phyloP scores from a whole-genome alignment of 495 filamentous ascomycete genomes.

The Aspergillus diversus region DNA sequence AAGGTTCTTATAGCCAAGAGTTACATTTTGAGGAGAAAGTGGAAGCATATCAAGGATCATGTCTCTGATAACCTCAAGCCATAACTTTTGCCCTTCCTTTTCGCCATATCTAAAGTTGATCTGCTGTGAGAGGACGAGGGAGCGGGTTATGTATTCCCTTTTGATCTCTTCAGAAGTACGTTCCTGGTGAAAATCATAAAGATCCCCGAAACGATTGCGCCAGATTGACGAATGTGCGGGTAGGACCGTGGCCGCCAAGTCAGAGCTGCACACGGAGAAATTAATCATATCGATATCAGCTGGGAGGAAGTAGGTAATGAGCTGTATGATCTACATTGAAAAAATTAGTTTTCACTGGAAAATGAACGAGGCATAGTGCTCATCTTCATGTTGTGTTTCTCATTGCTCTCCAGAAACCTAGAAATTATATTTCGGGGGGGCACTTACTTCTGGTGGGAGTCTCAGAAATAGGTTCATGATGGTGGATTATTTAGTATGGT shows the following conservation, averaged over 20 bases:
- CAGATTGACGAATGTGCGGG: conserved; percentile 34
- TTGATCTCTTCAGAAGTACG: conserved; percentile 31
- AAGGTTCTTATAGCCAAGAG: conserved; percentile 29
- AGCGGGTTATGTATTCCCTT: conserved; percentile 36
- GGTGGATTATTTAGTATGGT: neutral
- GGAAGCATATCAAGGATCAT: conserved; percentile 32
- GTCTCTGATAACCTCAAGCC: conserved; percentile 36
- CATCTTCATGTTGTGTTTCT: neutral
- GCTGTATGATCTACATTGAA: conserved; percentile 41
- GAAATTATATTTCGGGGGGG: neutral
- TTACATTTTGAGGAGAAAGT: neutral
- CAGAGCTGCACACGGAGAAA: conserved; percentile 35
- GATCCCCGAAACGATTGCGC: conserved; percentile 35
- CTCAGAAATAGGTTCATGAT: conserved; percentile 12
- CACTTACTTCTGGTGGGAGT: conserved; percentile 35
- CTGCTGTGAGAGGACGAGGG: conserved; percentile 29
- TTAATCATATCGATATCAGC: conserved; percentile 36
- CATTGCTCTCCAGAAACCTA: neutral
- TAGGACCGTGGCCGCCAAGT: conserved; percentile 25
- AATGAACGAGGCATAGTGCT: neutral
- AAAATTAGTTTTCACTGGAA: neutral
- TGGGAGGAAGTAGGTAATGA: conserved; percentile 40
- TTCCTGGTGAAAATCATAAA: conserved; percentile 37
- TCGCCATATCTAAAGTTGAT: conserved; percentile 27
- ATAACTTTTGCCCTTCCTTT: conserved; percentile 28